phyloP scores from a whole-genome alignment of 345 rosid species.

The Acer saccharum region DNA sequence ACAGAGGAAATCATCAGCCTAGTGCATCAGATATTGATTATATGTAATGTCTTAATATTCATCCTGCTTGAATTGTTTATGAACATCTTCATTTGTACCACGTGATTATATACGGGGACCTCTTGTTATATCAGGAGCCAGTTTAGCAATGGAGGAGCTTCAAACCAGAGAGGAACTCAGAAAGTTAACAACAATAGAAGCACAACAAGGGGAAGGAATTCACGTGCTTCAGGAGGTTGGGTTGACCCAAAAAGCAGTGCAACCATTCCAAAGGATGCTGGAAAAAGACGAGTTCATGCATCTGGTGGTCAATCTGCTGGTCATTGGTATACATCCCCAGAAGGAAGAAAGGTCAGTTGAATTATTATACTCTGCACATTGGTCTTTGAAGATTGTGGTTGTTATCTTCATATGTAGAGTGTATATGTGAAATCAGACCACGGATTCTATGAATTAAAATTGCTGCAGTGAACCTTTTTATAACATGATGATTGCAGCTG shows the following conservation, averaged over 20 bases:
- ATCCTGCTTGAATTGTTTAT: constrained; percentile 5
- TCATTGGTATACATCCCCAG: constrained; percentile 84
- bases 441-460: background rate
- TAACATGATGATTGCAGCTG: too few species aligned
- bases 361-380: background rate
- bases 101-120: background rate
- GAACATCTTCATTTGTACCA: background rate
- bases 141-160: constrained; percentile 56
- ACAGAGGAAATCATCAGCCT: constrained; percentile 35
- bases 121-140: constrained; percentile 60
- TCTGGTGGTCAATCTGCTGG: constrained; percentile 38
- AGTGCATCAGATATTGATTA: constrained; percentile 57
- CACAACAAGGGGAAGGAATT: constrained; percentile 39
- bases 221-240: constrained; percentile 51
- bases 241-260: constrained; percentile 52
- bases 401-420: background rate
- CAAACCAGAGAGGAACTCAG: constrained; percentile 39
- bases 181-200: constrained; percentile 33
- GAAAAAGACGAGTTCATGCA: constrained; percentile 78
- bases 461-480: background rate
- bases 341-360: constrained; percentile 72
- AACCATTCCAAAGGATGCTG: constrained; percentile 66
- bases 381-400: background rate
- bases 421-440: background rate
- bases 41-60: constrained; percentile 41